Evolutionary conservation across 108 stramenopile species (phyloP).

Genomic region (Cylindrotheca closterium): DNA sequence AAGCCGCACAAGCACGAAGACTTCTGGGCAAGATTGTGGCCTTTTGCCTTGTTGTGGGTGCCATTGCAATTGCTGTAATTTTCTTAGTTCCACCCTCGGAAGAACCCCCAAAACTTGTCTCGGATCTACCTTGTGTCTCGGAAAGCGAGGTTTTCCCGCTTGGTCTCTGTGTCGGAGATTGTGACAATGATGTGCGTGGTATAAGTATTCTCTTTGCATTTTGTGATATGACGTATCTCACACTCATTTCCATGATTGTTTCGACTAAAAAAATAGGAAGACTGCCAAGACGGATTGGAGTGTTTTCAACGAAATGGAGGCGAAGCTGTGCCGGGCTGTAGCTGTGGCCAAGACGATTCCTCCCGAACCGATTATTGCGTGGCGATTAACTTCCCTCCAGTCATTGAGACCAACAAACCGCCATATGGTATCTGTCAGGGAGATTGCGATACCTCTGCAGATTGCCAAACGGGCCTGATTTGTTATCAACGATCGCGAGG

Average conservation of each 20-base stretch:
- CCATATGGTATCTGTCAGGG: constrained; percentile 31
- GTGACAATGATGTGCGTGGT: background rate
- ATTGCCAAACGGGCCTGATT: constrained; percentile 21
- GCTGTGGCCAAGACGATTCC: constrained; percentile 27
- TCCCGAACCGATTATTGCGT: constrained; percentile 32
- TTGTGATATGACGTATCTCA: too few relatives aligned
- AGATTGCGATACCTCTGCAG: constrained; percentile 29
- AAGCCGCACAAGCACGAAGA: too few relatives aligned
- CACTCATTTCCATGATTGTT: too few relatives aligned
- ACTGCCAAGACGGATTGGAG: constrained; percentile 33
- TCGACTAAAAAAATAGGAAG: constrained; percentile 28
- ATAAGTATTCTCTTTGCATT: constrained; percentile 53
- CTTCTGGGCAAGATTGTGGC: too few relatives aligned
- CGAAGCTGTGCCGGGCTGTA: constrained; percentile 34
- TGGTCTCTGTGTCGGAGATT: background rate
- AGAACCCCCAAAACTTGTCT: background rate
- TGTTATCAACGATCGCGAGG: constrained; percentile 25
- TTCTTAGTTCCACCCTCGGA: too few relatives aligned
- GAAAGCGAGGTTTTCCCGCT: background rate
- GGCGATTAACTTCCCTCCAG: background rate
- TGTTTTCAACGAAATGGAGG: constrained; percentile 37
- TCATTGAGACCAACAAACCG: background rate
- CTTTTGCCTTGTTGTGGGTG: too few relatives aligned
- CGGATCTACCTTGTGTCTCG: background rate
- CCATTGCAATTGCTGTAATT: too few relatives aligned